A percentile compares a stretch with the other conserved stretches of the same genome.
Conservation (phyloP, 805 yeast species). For the Clavispora asparagi region DNA sequence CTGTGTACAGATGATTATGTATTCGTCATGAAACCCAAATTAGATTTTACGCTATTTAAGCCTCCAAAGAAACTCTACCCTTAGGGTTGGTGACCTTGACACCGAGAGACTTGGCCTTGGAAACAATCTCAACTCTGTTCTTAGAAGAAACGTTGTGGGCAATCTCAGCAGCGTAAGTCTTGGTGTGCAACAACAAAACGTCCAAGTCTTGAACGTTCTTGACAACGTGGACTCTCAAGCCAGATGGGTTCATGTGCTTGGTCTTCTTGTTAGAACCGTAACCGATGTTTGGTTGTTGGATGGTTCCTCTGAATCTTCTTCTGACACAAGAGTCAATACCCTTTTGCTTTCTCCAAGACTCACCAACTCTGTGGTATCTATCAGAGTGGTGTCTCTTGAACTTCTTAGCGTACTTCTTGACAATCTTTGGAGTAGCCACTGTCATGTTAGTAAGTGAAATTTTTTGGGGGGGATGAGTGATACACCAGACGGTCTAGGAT, state of each 20-base stretch:
- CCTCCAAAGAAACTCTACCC: constrained; percentile 98
- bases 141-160: constrained; percentile 98
- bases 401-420: constrained; percentile 97
- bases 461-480: not conserved
- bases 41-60: constrained; percentile 47
- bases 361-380: constrained; percentile 97
- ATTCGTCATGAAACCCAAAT: constrained; percentile 17
- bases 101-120: constrained; percentile 98
- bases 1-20: constrained; percentile 14
- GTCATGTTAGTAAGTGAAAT: constrained; percentile 18
- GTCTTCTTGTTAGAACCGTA: constrained; percentile 99
- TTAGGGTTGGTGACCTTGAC: constrained; percentile 98
- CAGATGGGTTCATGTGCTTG: constrained; percentile 91
- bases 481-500: not conserved
- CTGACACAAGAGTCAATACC: constrained; percentile 99
- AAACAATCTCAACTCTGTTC: constrained; percentile 94
- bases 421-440: constrained; percentile 99
- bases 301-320: constrained; percentile 99
- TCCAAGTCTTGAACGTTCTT: constrained; percentile 92
- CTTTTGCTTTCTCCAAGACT: constrained; percentile 99
- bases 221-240: constrained; percentile 96
- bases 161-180: constrained; percentile 99
- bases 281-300: constrained; percentile 99
- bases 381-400: constrained; percentile 99
- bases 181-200: constrained; percentile 92